These are phyloP conservation scores for Rhynchosporium graminicola DNA, from an alignment of 2,329 filamentous ascomycete species.

Conservation along the genomic window DNA sequence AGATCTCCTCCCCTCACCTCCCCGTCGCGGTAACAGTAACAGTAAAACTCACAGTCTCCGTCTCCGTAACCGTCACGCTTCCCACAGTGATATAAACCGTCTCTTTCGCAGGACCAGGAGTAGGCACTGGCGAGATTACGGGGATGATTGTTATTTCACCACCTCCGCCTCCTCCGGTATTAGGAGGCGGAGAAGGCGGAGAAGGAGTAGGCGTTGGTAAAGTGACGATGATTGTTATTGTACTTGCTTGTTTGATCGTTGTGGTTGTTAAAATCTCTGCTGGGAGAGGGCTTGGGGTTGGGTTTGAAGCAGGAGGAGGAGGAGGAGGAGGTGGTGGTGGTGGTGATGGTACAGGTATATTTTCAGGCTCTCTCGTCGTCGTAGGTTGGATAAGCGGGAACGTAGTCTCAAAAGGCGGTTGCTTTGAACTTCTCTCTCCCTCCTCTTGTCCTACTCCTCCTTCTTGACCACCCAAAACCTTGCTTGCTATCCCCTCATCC, in stretches of 20 bases:
- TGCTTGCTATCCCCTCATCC: conserved; percentile 44
- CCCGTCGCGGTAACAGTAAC: too few species aligned
- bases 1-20: too few species aligned
- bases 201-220: neutral
- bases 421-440: neutral
- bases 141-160: too few species aligned
- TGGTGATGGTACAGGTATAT: neutral
- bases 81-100: too few species aligned
- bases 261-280: conserved; percentile 3
- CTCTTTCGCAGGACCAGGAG: too few species aligned
- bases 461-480: conserved; percentile 44
- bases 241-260: neutral
- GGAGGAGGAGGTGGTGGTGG: neutral
- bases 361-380: neutral
- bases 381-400: neutral
- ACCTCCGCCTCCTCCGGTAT: too few species aligned
- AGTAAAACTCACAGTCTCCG: too few species aligned
- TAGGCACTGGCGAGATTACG: too few species aligned
- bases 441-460: neutral
- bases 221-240: conserved; percentile 4
- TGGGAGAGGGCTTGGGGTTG: neutral
- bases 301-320: neutral
- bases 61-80: too few species aligned
- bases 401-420: neutral
- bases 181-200: neutral